Evolutionary conservation across 2,329 filamentous ascomycete genomes (phyloP).

Genomic region (Fusarium sp.): DNA sequence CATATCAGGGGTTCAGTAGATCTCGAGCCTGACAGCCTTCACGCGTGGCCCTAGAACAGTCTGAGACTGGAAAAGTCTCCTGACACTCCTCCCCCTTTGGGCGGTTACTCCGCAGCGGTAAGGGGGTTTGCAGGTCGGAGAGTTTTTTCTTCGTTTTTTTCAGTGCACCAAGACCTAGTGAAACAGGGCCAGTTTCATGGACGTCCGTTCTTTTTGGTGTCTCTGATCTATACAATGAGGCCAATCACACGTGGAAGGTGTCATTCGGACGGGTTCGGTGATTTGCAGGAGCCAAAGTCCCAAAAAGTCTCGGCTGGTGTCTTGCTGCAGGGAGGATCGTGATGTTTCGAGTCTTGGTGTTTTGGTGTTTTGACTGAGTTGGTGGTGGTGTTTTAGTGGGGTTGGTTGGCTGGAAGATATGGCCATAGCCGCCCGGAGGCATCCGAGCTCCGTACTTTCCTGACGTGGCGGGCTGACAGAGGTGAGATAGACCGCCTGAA

Average conservation of each 20-base stretch:
- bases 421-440: slow-evolving; percentile 34
- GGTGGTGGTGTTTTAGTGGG: slow-evolving; percentile 16
- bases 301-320: slow-evolving; percentile 7
- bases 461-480: slow-evolving; percentile 30
- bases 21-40: slow-evolving; percentile 21
- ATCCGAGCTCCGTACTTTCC: slow-evolving; percentile 30
- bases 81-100: slow-evolving; percentile 30
- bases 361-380: slow-evolving; percentile 29
- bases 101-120: slow-evolving; percentile 18
- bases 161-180: slow-evolving; percentile 22
- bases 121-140: slow-evolving; percentile 7
- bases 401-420: slow-evolving; percentile 11
- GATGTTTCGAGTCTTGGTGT: slow-evolving; percentile 37
- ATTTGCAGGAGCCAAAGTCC: slow-evolving; percentile 12
- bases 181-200: slow-evolving; percentile 40
- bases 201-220: slow-evolving; percentile 12
- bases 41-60: slow-evolving; percentile 11
- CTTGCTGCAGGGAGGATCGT: slow-evolving; percentile 21
- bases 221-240: background rate
- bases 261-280: slow-evolving; percentile 5
- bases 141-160: slow-evolving; percentile 22
- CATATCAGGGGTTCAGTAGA: slow-evolving; percentile 30
- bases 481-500: slow-evolving; percentile 15
- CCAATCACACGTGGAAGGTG: slow-evolving; percentile 24
- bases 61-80: slow-evolving; percentile 22